Evolutionary conservation across 2,329 filamentous ascomycete species (phyloP), one percentile per base, ranked within the genome.

Genomic region (Fusarium nodosum): DNA sequence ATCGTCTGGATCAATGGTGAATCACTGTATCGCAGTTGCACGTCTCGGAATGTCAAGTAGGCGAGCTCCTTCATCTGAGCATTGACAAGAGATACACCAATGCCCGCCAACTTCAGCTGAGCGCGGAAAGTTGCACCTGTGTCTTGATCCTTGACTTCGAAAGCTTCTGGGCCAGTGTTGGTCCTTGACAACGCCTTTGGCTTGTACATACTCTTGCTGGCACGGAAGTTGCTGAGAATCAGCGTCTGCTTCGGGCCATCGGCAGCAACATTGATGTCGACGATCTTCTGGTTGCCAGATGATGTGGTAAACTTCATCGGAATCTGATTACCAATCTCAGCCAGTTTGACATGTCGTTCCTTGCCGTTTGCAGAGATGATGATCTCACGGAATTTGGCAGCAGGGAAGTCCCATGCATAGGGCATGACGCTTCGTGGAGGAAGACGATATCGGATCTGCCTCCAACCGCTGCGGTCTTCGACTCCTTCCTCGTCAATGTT

Each of bases 361-460:
- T 78, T 82, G 53, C 76, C 75, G 24, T 77, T 77, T 1, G 77
- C 68, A 30, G 78, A 72, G 76, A 99, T 89, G 51, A 98, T 89
- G 39, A 99, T 88, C 77, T 97, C 96, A 75, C 96, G 97, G 81
- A 93, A 91, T 81, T 97, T 97, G n/a, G 94, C 94, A 2, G 96
- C 95, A 2, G 96, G 97, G 80, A 97, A 99, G 77, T 99, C 97
- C 96, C 96, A 99, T 3, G 96, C 95, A 76, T 99, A 99, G 1
- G 97, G 96, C 96, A 99, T 99, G 79, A 99, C 97, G 79, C 95
- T 98, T 64, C 96, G 87, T 15, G 95, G 90, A 3, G 97, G 97
- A 31, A 99, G 84, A 33, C 95, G 91, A 80, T 99, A 99, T 55
- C 93, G 87, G 66, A 99, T 93, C 3, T 94, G 94, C 69, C 93